Conservation (phyloP, 306 rosid genomes). For the Bauhinia variegata region DNA sequence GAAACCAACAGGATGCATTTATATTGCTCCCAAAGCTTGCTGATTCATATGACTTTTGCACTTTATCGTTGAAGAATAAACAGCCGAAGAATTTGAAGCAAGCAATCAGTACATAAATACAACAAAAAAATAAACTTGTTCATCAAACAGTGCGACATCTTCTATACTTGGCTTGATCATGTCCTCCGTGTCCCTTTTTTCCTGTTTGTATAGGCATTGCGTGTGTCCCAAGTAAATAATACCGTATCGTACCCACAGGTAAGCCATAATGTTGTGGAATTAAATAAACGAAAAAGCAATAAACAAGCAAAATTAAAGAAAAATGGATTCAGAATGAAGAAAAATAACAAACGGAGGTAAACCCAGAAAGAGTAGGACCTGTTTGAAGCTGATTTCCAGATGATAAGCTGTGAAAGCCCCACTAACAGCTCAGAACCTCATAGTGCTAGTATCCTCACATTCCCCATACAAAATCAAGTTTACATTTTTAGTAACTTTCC, state of each 20-base stretch:
- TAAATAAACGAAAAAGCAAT: background rate
- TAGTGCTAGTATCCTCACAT: background rate
- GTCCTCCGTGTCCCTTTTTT: background rate
- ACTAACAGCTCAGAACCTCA: background rate
- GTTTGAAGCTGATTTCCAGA: slow-evolving; percentile 12
- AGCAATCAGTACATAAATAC: too few relatives aligned
- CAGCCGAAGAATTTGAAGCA: too few relatives aligned
- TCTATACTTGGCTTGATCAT: background rate
- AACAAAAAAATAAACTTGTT: too few relatives aligned
- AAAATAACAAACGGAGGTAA: background rate
- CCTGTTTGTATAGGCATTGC: background rate
- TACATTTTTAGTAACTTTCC: background rate
- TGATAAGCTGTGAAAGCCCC: slow-evolving; percentile 14
- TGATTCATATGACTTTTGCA: too few relatives aligned
- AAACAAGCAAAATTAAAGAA: background rate
- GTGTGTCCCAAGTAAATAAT: background rate
- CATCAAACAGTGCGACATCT: background rate
- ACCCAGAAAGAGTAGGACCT: slow-evolving; percentile 27
- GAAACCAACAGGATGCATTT: too few relatives aligned
- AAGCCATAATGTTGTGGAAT: slow-evolving; percentile 9
- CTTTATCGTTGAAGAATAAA: too few relatives aligned
- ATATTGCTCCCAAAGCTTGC: too few relatives aligned
- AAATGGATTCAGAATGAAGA: slow-evolving; percentile 6
- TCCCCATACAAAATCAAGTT: slow-evolving; percentile 5
- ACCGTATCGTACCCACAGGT: background rate